Evolutionary conservation across 768 basidiomycete species (phyloP).

Genomic region (Leccinellum rugosiceps): DNA sequence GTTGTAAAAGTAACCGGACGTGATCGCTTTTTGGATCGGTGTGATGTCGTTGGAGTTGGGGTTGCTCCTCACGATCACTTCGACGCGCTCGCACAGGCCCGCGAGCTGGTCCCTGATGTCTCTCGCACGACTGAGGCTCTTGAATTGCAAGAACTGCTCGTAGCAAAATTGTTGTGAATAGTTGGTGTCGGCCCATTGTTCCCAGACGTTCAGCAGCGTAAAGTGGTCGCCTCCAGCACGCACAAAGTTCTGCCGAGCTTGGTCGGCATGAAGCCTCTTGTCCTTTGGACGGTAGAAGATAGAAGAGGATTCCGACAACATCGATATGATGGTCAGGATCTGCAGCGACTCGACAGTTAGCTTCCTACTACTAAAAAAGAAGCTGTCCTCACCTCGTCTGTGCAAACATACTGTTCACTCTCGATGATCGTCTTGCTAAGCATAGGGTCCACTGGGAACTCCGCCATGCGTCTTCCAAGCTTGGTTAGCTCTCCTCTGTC

Average conservation of each 20-base stretch:
- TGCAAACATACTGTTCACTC: slow-evolving; percentile 90
- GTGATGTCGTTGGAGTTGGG: slow-evolving; percentile 92
- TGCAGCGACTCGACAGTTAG: slow-evolving; percentile 26
- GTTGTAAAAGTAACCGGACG: slow-evolving; percentile 95
- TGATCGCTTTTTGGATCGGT: slow-evolving; percentile 92
- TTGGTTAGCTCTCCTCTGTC: slow-evolving; percentile 97
- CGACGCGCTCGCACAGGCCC: slow-evolving; percentile 93
- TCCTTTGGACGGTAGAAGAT: slow-evolving; percentile 98
- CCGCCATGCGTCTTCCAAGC: slow-evolving; percentile 94
- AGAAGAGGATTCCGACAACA: slow-evolving; percentile 94
- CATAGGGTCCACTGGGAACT: slow-evolving; percentile 99
- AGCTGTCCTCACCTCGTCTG: slow-evolving; percentile 76
- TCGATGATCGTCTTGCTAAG: slow-evolving; percentile 94
- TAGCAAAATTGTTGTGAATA: slow-evolving; percentile 97
- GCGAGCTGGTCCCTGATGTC: slow-evolving; percentile 97
- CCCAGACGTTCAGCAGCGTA: slow-evolving; percentile 96
- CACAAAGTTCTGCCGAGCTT: slow-evolving; percentile 96
- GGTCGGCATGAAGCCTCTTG: slow-evolving; percentile 96
- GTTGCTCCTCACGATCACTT: slow-evolving; percentile 83
- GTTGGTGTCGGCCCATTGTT: slow-evolving; percentile 98
- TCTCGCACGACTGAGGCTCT: slow-evolving; percentile 88
- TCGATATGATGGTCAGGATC: slow-evolving; percentile 95
- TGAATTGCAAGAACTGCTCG: slow-evolving; percentile 93
- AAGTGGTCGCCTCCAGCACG: slow-evolving; percentile 97
- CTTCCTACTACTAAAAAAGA: background rate